phyloP scores from a whole-genome alignment of 371 early-diverging fungal species.

The Mucor plumbeus region DNA sequence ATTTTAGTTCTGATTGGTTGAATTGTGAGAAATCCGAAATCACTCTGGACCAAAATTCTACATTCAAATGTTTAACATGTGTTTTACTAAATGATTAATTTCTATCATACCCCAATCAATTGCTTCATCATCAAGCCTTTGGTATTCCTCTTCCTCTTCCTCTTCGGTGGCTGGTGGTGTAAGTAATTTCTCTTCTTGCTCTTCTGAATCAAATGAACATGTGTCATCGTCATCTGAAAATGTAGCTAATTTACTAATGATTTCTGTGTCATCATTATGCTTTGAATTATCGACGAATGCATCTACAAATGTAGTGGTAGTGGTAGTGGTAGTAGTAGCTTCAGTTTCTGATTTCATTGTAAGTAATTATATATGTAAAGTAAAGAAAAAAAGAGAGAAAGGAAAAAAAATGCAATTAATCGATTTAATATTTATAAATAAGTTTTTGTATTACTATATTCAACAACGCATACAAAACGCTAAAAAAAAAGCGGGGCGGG shows the following conservation, averaged over 20 bases:
- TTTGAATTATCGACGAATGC: slow-evolving; percentile 3
- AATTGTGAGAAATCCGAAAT: slow-evolving; percentile 83
- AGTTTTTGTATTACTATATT: slow-evolving; percentile 2
- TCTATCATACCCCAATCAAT: slow-evolving; percentile 71
- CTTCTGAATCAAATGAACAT: slow-evolving; percentile 29
- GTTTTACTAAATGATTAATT: background rate
- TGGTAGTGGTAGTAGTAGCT: background rate
- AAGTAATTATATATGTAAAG: background rate
- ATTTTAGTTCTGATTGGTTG: slow-evolving; percentile 68
- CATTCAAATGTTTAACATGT: background rate
- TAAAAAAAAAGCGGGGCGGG: slow-evolving; percentile 13
- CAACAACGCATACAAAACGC: background rate
- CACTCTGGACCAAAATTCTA: slow-evolving; percentile 92
- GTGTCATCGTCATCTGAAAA: slow-evolving; percentile 33
- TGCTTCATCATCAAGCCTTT: slow-evolving; percentile 26
- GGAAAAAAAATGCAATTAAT: slow-evolving; percentile 1
- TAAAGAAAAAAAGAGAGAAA: background rate
- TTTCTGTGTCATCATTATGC: slow-evolving; percentile 5
- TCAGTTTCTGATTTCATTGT: slow-evolving; percentile 6
- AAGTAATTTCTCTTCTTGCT: slow-evolving; percentile 26
- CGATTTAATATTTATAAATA: slow-evolving; percentile 13
- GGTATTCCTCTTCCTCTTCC: slow-evolving; percentile 7
- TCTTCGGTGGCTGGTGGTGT: slow-evolving; percentile 21
- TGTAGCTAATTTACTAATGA: slow-evolving; percentile 13
- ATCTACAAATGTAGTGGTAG: background rate